phyloP scores from a whole-genome alignment of 2,329 filamentous ascomycete species.

The Colletotrichum camelliae region DNA sequence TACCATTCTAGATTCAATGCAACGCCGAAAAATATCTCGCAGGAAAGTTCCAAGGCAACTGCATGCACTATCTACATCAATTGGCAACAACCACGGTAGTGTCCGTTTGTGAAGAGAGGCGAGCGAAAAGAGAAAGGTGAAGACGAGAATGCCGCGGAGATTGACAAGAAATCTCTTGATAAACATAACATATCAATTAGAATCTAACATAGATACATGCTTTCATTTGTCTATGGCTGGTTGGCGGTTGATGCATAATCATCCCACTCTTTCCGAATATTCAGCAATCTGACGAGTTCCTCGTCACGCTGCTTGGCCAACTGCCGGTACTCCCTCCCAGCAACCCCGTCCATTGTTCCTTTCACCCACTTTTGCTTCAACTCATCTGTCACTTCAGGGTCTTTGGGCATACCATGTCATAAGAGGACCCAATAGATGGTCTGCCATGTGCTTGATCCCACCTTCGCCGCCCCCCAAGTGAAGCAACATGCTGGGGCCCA shows the following conservation, averaged over 20 bases:
- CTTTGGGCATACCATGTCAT: constrained; percentile 15
- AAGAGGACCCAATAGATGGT: constrained; percentile 15
- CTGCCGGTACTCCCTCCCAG: neutral
- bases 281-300: constrained; percentile 3
- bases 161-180: neutral
- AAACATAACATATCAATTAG: neutral
- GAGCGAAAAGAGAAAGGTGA: neutral
- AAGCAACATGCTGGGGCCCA: constrained; percentile 17
- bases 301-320: constrained; percentile 2
- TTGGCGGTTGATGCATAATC: neutral
- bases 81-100: neutral
- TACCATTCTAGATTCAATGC: neutral
- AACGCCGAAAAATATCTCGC: too few relatives aligned
- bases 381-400: neutral
- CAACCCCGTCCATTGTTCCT: neutral
- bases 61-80: too few relatives aligned
- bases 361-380: constrained; percentile 10
- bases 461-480: constrained; percentile 25
- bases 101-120: neutral
- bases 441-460: constrained; percentile 22
- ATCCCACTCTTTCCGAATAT: constrained; percentile 9
- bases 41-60: too few relatives aligned
- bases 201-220: neutral
- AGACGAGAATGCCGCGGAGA: neutral
- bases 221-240: neutral